Percentiles rank a stretch among this genome's conserved stretches.
Conservation (phyloP, 2,329 filamentous ascomycete genomes). For the Phaeosphaeria sp. region DNA sequence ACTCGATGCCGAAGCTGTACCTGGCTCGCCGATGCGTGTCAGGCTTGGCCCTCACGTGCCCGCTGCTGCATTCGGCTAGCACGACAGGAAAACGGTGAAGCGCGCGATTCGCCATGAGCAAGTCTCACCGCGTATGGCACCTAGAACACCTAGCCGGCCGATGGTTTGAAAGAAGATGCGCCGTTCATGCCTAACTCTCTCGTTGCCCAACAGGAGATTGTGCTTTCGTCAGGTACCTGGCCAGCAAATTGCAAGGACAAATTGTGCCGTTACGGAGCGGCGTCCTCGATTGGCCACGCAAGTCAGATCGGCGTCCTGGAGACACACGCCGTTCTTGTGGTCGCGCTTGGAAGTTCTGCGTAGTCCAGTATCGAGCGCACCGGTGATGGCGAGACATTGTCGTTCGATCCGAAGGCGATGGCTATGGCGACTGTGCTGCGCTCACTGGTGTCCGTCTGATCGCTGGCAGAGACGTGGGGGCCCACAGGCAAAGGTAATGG, state of each 20-base stretch:
- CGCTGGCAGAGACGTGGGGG: slow-evolving; percentile 29
- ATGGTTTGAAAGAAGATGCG: slow-evolving; percentile 6
- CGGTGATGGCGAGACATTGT: slow-evolving; percentile 12
- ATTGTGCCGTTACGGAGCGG: slow-evolving; percentile 12
- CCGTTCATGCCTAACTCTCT: slow-evolving; percentile 12
- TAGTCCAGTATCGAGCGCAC: slow-evolving; percentile 15
- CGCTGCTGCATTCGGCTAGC: slow-evolving; percentile 10
- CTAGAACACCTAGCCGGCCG: not conserved
- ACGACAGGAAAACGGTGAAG: slow-evolving; percentile 11
- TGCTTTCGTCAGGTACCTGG: slow-evolving; percentile 7
- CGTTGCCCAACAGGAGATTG: slow-evolving; percentile 9
- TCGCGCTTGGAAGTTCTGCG: not conserved
- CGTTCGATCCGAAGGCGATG: not conserved
- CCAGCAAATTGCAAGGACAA: slow-evolving; percentile 4
- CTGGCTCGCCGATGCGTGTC: slow-evolving; percentile 40
- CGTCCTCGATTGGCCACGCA: slow-evolving; percentile 28
- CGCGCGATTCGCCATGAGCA: slow-evolving; percentile 15
- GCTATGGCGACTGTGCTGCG: slow-evolving; percentile 1
- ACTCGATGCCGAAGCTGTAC: slow-evolving; percentile 33
- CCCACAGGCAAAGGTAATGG: slow-evolving; percentile 24
- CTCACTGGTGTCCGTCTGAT: slow-evolving; percentile 6
- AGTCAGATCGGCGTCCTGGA: slow-evolving; percentile 4
- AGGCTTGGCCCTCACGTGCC: slow-evolving; percentile 39
- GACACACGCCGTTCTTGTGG: not conserved
- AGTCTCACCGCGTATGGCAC: not conserved